These are phyloP conservation scores for Pythium dissotocum DNA, from an alignment of 352 stramenopile genomes.

Conservation along the genomic window DNA sequence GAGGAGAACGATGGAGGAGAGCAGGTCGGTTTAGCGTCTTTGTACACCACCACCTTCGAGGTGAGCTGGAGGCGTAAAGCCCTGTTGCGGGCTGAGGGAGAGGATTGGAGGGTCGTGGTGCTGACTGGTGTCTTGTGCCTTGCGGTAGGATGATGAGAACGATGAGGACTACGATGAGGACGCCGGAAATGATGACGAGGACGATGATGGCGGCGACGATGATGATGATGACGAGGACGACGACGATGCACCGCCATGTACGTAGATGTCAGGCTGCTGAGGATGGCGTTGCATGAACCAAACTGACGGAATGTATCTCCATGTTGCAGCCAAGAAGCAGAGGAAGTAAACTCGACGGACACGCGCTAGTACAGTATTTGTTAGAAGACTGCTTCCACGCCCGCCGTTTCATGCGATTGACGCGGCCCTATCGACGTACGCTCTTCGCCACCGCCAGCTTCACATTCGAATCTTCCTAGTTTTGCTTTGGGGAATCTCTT, in stretches of 20 bases:
- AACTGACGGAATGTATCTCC: slow-evolving; percentile 9
- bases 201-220: slow-evolving; percentile 32
- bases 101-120: neutral
- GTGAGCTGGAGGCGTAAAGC: slow-evolving; percentile 8
- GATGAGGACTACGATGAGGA: slow-evolving; percentile 43
- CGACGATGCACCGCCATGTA: slow-evolving; percentile 39
- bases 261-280: neutral
- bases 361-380: slow-evolving; percentile 30
- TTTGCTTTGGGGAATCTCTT: neutral
- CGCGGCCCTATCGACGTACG: neutral
- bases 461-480: slow-evolving; percentile 1
- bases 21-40: slow-evolving; percentile 59
- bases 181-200: slow-evolving; percentile 26
- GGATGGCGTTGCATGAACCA: neutral
- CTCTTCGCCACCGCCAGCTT: neutral
- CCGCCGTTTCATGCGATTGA: neutral
- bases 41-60: slow-evolving; percentile 70
- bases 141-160: slow-evolving; percentile 47
- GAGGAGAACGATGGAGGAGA: slow-evolving; percentile 38
- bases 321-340: slow-evolving; percentile 59
- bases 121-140: neutral
- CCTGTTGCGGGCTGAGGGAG: neutral
- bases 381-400: slow-evolving; percentile 25
- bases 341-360: slow-evolving; percentile 40
- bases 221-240: slow-evolving; percentile 48